phyloP scores from a whole-genome alignment of 805 yeast species.

The Maudiozyma barnettii region DNA sequence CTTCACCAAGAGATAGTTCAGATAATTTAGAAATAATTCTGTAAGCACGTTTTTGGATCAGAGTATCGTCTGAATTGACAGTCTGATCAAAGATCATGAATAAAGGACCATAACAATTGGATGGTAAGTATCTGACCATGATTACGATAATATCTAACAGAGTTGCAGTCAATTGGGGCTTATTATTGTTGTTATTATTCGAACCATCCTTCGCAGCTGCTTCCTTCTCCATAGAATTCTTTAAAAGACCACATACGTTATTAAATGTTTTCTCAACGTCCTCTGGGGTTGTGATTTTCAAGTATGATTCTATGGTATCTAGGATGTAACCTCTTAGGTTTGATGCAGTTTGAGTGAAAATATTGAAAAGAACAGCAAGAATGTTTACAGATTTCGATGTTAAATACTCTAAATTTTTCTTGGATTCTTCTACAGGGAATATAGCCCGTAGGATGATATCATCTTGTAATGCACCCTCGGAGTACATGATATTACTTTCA shows the following conservation, averaged over 20 bases:
- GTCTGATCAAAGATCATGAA: constrained; percentile 70
- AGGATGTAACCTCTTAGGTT: constrained; percentile 76
- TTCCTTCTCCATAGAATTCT: constrained; percentile 61
- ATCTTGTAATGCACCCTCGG: constrained; percentile 47
- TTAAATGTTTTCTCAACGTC: constrained; percentile 72
- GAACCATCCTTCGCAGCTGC: constrained; percentile 5
- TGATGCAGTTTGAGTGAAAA: constrained; percentile 79
- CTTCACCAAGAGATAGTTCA: constrained; percentile 57
- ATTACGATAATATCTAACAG: constrained; percentile 87
- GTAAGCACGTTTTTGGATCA: constrained; percentile 83
- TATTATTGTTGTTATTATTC: constrained; percentile 15
- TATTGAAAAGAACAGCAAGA: constrained; percentile 81
- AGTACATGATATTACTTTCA: constrained; percentile 53
- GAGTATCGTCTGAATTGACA: constrained; percentile 47
- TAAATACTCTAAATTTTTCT: constrained; percentile 50
- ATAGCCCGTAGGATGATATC: constrained; percentile 51
- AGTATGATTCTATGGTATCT: constrained; percentile 76
- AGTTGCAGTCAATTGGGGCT: constrained; percentile 53
- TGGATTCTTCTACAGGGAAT: constrained; percentile 49
- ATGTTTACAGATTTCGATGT: constrained; percentile 61
- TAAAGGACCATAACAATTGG: constrained; percentile 57
- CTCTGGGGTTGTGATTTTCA: constrained; percentile 55
- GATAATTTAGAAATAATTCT: constrained; percentile 62
- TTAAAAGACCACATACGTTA: constrained; percentile 73
- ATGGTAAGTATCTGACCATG: constrained; percentile 78